phyloP scores from a whole-genome alignment of 345 rosid species.

The Linum trigynum region DNA sequence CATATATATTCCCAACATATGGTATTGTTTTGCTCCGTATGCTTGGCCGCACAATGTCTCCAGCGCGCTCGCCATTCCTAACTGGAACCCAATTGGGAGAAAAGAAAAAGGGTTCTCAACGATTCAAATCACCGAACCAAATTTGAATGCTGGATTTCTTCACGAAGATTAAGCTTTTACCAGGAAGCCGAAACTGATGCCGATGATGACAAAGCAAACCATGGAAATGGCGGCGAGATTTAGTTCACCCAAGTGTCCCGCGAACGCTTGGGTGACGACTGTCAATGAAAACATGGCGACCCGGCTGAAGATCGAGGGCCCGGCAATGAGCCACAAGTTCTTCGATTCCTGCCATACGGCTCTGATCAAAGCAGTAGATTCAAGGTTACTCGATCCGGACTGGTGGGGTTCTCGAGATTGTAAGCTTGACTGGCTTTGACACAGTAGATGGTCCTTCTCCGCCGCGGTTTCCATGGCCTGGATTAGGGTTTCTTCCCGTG shows the following conservation, averaged over 20 bases:
- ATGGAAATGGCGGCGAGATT: constrained; percentile 53
- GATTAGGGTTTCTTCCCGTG: too few relatives aligned
- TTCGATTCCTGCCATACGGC: constrained; percentile 30
- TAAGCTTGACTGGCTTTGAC: background rate
- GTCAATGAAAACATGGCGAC: constrained; percentile 46
- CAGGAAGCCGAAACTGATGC: constrained; percentile 40
- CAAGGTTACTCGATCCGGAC: background rate
- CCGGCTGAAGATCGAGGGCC: constrained; percentile 46
- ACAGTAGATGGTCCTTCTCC: background rate
- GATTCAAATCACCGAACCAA: background rate
- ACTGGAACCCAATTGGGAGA: constrained; percentile 11
- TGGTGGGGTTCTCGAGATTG: background rate
- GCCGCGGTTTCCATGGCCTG: background rate
- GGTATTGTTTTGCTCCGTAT: constrained; percentile 39
- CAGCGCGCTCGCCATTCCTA: constrained; percentile 56
- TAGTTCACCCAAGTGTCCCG: constrained; percentile 41
- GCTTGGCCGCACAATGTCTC: constrained; percentile 56
- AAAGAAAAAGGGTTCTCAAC: background rate
- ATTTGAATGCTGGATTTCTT: background rate
- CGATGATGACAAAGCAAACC: constrained; percentile 40
- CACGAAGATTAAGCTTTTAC: constrained; percentile 10
- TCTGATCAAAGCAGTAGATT: constrained; percentile 7
- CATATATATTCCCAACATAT: constrained; percentile 40
- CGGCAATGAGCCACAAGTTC: constrained; percentile 38
- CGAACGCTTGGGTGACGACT: constrained; percentile 37